phyloP scores from a whole-genome alignment of 1,284 basidiomycete species.

The Tausonia pullulans region DNA sequence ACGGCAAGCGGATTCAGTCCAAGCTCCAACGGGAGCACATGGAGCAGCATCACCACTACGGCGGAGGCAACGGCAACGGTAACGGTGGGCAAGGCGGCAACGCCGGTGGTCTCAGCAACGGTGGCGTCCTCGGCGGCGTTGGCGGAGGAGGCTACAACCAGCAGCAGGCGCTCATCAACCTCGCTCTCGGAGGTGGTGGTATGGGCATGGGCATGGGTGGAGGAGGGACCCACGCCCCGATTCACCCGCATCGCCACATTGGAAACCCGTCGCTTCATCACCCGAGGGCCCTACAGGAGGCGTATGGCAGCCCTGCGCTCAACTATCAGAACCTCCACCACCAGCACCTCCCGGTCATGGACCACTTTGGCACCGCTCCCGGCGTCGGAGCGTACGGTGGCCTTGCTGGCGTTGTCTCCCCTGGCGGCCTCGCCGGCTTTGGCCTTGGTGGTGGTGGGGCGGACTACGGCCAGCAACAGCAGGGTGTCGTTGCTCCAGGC shows the following conservation, averaged over 20 bases:
- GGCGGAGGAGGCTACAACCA: conserved; percentile 42
- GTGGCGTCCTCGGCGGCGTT: conserved; percentile 29
- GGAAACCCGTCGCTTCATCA: conserved; percentile 35
- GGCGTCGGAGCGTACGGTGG: neutral
- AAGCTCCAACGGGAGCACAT: conserved; percentile 86
- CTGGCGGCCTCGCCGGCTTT: neutral
- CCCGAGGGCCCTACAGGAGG: conserved; percentile 36
- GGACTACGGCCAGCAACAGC: conserved; percentile 16
- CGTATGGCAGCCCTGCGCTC: conserved; percentile 26
- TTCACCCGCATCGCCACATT: conserved; percentile 29
- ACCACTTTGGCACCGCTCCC: conserved; percentile 9
- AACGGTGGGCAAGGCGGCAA: conserved; percentile 38
- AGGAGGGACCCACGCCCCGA: conserved; percentile 17
- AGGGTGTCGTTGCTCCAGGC: conserved; percentile 10
- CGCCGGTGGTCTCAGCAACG: conserved; percentile 32
- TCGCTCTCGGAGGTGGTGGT: conserved; percentile 30
- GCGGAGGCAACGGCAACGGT: conserved; percentile 31
- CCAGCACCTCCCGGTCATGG: neutral
- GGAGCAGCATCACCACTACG: conserved; percentile 45
- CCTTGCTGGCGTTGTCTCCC: neutral
- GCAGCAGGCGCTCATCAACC: conserved; percentile 51
- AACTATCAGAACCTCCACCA: neutral
- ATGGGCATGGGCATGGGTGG: conserved; percentile 18
- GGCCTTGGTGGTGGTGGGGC: conserved; percentile 10
- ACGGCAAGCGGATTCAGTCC: conserved; percentile 95